Base-by-base conservation (phyloP, 805 yeast genomes). In the Metschnikowia gruessii region DNA sequence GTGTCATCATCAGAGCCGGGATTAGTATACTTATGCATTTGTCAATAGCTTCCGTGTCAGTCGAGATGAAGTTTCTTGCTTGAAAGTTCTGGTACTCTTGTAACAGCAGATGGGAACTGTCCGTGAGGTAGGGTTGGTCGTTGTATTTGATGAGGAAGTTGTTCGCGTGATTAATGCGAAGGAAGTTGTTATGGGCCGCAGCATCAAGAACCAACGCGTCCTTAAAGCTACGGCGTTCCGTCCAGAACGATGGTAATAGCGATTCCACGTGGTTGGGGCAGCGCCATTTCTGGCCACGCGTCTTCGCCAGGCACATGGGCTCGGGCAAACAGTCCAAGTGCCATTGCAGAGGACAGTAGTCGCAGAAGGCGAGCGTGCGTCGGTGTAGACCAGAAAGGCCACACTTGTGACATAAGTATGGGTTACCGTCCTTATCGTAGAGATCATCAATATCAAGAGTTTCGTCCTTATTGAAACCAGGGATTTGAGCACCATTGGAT, bases 261-360 rank as follows among this genome's bases (percentile, higher is more conserved):
- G 65, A 70, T 39, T 77, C 85, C 17, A 81, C 79, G 67, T 89
- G 97, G 55, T 86, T 84, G 2, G 97, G 98, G 64, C 96, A 94
- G 68, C 80, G 82, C 98, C 97, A 92, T 63, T 83, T 87, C 37
- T 74, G 73, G 1, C 94, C 95, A 37, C 87, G 61, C 34, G 84
- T 81, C 57, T 88, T 87, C 16, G 84, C 79, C 5, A 84, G 72
- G 13, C 87, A 75, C 55, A 88, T 68, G 1, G 96, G 95, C 1
- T 87, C 86, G 42, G 77, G 73, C 13, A 91, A 65, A 64, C 98
- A 91, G 65, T 92, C 97, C 39, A 91, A 65, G 66, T 91, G 98
- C 95, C 95, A 91, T 15, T 82, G 77, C 3, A 85, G 70, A 0
- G 84, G 73, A 64, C 98, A 91, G 58, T 83, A 86, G 58, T 89